phyloP scores from a whole-genome alignment of 2,329 filamentous ascomycete species.

The Rhinocladiella mackenziei region DNA sequence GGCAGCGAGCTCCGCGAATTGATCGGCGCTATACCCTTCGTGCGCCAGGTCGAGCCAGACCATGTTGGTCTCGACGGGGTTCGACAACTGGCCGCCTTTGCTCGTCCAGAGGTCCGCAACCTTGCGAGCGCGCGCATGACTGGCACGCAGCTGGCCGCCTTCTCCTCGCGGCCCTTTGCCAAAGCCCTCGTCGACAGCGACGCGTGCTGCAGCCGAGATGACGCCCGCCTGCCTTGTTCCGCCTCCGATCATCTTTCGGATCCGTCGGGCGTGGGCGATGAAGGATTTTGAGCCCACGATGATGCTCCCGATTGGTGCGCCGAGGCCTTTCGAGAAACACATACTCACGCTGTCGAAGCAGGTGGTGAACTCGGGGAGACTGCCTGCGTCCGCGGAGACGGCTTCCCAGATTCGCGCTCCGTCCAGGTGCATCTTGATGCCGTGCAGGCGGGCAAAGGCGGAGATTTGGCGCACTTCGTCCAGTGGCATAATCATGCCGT shows the following conservation, averaged over 20 bases:
- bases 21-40: slow-evolving; percentile 51
- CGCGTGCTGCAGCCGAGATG: slow-evolving; percentile 68
- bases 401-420: slow-evolving; percentile 81
- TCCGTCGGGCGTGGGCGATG: slow-evolving; percentile 66
- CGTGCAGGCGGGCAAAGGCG: slow-evolving; percentile 61
- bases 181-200: slow-evolving; percentile 77
- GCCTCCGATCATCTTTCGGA: slow-evolving; percentile 76
- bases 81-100: slow-evolving; percentile 63
- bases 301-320: slow-evolving; percentile 74
- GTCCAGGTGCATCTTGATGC: slow-evolving; percentile 70
- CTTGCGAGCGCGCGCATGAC: slow-evolving; percentile 60
- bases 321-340: slow-evolving; percentile 78
- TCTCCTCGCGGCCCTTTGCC: slow-evolving; percentile 54
- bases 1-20: slow-evolving; percentile 53
- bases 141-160: slow-evolving; percentile 57
- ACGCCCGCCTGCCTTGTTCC: slow-evolving; percentile 73
- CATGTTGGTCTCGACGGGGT: slow-evolving; percentile 87
- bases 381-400: slow-evolving; percentile 64
- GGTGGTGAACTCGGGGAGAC: slow-evolving; percentile 62
- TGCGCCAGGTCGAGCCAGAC: slow-evolving; percentile 73
- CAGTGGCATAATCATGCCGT: slow-evolving; percentile 73
- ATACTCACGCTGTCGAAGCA: slow-evolving; percentile 71
- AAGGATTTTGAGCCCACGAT: slow-evolving; percentile 58
- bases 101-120: slow-evolving; percentile 64
- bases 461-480: slow-evolving; percentile 66